Base-by-base conservation (phyloP, 192 early-diverging fungal genomes). In the Pilobolus umbonatus region DNA sequence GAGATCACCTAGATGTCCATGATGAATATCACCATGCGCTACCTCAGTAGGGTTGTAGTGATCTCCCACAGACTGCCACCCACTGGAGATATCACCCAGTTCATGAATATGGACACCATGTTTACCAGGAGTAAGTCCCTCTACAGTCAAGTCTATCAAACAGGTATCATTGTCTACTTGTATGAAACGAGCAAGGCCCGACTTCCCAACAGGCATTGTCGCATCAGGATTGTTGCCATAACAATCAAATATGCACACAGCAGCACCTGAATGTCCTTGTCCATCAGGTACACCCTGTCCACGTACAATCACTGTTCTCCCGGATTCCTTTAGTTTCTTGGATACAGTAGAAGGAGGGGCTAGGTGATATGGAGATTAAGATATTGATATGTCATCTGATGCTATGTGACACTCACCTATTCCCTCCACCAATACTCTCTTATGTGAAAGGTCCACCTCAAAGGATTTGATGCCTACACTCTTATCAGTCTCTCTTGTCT, bases 241-340 rank as follows among this genome's bases (percentile, higher is more conserved):
- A 53, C 75, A 77, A 52, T 96, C 90, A 50, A 96, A 87, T 29
- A 96, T 94, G 60, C 92, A 93, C 5, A 96, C 94, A 17, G 94
- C 94, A 0, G 92, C 91, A 30, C 88, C 90, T 39, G 85, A 75
- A 57, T 89, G 85, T 6, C 45, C 48, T 25, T 59, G 71, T 45
- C 75, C 82, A 49, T 76, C 69, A 30, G 82, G 67, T 22, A 81
- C 75, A 8, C 88, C 87, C 39, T 87, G 80, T 17, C 93, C 93
- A 21, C 88, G 84, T 8, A 95, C 78, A 36, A 95, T 85, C 0
- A 86, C 85, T 10, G 75, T 74, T 44, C 86, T 84, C 0, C 90
- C 90, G 12, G 88, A 85, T n/a, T 75, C 59, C 53, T 85, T 85
- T 46, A 95, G 69, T 15, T 80, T 71, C 5, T 69, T 64, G 26